Conservation (phyloP, 805 yeast genomes). For the Ogataea chonburiensis region DNA sequence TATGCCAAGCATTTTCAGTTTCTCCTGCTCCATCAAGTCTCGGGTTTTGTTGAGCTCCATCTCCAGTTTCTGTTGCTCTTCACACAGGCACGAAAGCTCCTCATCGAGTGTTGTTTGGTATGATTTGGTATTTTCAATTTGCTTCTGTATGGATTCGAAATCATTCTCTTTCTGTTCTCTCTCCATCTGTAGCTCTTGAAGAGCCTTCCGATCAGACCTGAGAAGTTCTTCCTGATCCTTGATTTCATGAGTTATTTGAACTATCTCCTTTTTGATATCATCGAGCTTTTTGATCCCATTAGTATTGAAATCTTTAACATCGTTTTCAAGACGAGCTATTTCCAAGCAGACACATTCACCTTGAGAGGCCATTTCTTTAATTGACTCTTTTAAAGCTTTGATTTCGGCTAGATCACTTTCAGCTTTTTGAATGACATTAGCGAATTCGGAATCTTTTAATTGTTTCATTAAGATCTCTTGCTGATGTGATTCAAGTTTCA, state of each 20-base stretch:
- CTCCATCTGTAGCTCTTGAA: conserved; percentile 66
- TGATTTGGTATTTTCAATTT: conserved; percentile 36
- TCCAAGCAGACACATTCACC: conserved; percentile 40
- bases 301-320: conserved; percentile 74
- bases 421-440: conserved; percentile 51
- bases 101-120: conserved; percentile 37
- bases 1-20: conserved; percentile 58
- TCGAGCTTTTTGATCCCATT: conserved; percentile 81
- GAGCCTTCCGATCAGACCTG: conserved; percentile 48
- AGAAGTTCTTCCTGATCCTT: conserved; percentile 38
- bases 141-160: conserved; percentile 42
- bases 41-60: conserved; percentile 29
- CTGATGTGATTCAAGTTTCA: conserved; percentile 59
- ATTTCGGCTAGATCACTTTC: conserved; percentile 48
- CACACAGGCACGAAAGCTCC: conserved; percentile 26
- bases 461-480: conserved; percentile 54
- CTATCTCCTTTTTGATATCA: conserved; percentile 56
- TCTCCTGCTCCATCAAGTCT: conserved; percentile 50
- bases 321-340: conserved; percentile 58
- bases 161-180: conserved; percentile 67
- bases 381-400: conserved; percentile 36
- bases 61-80: conserved; percentile 31
- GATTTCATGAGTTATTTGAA: conserved; percentile 38
- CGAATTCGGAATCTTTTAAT: conserved; percentile 53
- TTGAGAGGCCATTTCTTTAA: conserved; percentile 36